Percentiles rank a stretch among this genome's conserved stretches.
Conservation (phyloP, 2,329 filamentous ascomycete genomes). For the Diaporthe citrichinensis region DNA sequence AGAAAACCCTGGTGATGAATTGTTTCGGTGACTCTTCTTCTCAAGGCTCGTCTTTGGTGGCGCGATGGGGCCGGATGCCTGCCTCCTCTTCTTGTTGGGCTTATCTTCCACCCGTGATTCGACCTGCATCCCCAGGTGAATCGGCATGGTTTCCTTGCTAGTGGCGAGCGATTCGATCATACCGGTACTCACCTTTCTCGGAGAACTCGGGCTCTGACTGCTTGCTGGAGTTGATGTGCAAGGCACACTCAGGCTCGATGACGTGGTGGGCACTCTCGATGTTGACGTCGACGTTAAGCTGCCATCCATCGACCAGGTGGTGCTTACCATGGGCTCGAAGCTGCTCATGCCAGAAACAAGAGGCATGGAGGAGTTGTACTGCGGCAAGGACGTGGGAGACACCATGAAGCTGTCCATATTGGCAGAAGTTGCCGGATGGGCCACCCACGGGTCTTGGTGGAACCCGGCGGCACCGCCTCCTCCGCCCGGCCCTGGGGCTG, state of each 20-base stretch:
- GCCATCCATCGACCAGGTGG: neutral
- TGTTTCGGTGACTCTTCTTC: neutral
- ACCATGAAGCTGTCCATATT: neutral
- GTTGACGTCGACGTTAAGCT: neutral
- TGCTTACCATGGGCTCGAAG: slow-evolving; percentile 27
- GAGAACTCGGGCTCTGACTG: neutral
- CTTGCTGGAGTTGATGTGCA: neutral
- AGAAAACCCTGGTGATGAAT: neutral
- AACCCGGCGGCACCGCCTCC: neutral
- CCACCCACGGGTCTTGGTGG: neutral
- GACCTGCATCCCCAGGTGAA: neutral
- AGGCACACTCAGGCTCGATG: neutral
- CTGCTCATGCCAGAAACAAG: neutral
- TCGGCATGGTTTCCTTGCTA: neutral
- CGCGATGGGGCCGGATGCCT: neutral
- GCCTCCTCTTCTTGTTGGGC: neutral
- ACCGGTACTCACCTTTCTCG: neutral
- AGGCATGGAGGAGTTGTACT: neutral
- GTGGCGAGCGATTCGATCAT: neutral
- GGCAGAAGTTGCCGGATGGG: neutral
- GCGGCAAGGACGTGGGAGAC: neutral
- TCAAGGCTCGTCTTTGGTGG: neutral
- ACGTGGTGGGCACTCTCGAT: neutral
- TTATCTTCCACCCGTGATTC: neutral
- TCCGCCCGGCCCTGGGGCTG: neutral